phyloP scores from a whole-genome alignment of 2,329 filamentous ascomycete species.

The Phyllosticta citrichinensis region DNA sequence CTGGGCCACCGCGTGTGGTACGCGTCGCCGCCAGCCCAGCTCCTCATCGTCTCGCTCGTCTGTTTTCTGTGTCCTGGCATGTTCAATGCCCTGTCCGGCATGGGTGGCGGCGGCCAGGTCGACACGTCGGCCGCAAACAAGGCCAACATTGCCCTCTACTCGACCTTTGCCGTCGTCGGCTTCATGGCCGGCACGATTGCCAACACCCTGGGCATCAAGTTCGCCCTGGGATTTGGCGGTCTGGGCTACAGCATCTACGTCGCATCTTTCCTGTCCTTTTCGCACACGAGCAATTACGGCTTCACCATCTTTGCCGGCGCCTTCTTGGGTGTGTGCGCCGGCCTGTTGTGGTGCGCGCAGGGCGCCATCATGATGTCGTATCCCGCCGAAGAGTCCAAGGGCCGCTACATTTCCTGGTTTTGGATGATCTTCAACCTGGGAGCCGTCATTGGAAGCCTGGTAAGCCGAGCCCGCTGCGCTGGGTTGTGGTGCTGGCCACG shows the following conservation, averaged over 20 bases:
- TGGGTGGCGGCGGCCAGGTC: conserved; percentile 41
- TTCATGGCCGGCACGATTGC: conserved; percentile 62
- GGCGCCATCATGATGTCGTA: conserved; percentile 87
- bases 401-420: conserved; percentile 80
- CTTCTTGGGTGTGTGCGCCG: conserved; percentile 67
- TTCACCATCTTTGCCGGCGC: conserved; percentile 71
- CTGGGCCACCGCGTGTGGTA: conserved; percentile 36
- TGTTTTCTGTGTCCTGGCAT: conserved; percentile 47
- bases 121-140: conserved; percentile 49
- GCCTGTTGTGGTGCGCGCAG: conserved; percentile 72
- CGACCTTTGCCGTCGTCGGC: conserved; percentile 56
- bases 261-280: conserved; percentile 59
- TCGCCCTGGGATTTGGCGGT: conserved; percentile 61
- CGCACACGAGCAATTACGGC: conserved; percentile 55
- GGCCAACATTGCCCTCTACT: conserved; percentile 62
- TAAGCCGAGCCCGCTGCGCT: conserved; percentile 27
- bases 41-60: conserved; percentile 40
- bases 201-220: conserved; percentile 62
- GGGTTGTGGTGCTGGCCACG: conserved; percentile 20
- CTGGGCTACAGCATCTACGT: conserved; percentile 70
- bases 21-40: conserved; percentile 39
- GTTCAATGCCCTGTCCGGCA: conserved; percentile 43
- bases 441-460: conserved; percentile 71
- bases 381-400: conserved; percentile 70
- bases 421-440: conserved; percentile 95